Percentiles rank a stretch among this genome's conserved stretches.
phyloP scores from a whole-genome alignment of 805 yeast species.

The Wickerhamiella musiphila region DNA sequence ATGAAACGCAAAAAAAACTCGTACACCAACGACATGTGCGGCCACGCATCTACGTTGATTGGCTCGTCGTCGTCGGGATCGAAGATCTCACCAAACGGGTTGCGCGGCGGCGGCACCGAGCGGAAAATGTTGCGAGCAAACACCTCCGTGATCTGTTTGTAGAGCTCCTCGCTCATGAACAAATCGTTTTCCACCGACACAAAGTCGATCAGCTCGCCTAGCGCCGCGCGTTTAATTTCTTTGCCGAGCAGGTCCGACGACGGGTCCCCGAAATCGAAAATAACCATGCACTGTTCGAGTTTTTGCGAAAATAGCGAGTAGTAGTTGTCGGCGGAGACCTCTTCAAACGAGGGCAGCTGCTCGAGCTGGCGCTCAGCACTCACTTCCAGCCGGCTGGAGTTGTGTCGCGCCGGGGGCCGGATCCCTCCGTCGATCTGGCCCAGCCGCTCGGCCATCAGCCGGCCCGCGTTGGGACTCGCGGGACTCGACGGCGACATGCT shows the following conservation, averaged over 20 bases:
- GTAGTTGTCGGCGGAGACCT: constrained; percentile 68
- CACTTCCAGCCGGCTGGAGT: constrained; percentile 81
- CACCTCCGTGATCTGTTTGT: constrained; percentile 75
- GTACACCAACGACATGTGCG: constrained; percentile 93
- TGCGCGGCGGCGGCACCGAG: constrained; percentile 96
- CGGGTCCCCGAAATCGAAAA: constrained; percentile 90
- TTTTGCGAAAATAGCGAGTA: constrained; percentile 68
- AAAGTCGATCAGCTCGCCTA: constrained; percentile 79
- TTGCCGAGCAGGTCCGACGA: constrained; percentile 83
- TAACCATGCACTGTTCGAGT: constrained; percentile 83
- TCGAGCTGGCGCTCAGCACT: constrained; percentile 45
- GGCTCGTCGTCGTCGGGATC: constrained; percentile 99
- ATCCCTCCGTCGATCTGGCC: constrained; percentile 61
- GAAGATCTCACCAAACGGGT: constrained; percentile 87
- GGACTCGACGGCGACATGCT: neutral
- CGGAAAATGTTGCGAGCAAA: constrained; percentile 77
- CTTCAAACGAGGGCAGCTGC: constrained; percentile 74
- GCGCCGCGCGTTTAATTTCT: constrained; percentile 72
- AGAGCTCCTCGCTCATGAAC: constrained; percentile 79
- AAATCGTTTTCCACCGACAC: constrained; percentile 59
- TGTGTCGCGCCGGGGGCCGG: constrained; percentile 75
- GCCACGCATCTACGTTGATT: constrained; percentile 92
- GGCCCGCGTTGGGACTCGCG: constrained; percentile 8
- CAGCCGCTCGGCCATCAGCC: constrained; percentile 39
- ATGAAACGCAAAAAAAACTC: constrained; percentile 85